Percentiles rank a stretch among this genome's conserved stretches.
Conservation (phyloP, 2,329 filamentous ascomycete genomes). For the Sclerotiophoma versabilis region DNA sequence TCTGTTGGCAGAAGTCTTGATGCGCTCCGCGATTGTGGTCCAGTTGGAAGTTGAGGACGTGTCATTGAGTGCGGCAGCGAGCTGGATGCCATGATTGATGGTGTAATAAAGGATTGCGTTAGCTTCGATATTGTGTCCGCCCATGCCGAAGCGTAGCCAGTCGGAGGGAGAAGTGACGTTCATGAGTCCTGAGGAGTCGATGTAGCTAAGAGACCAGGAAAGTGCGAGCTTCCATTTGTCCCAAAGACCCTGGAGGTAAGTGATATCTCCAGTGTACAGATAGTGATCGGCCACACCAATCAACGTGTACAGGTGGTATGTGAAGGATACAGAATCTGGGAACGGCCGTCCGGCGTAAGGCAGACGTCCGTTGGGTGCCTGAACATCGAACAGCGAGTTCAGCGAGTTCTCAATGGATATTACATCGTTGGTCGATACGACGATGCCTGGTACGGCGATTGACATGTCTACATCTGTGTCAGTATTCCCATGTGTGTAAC, state of each 20-base stretch:
- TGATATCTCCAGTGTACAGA: constrained; percentile 51
- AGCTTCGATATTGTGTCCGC: constrained; percentile 57
- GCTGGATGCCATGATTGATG: constrained; percentile 59
- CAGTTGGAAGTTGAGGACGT: constrained; percentile 51
- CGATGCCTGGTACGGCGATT: constrained; percentile 62
- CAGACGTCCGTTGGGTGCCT: constrained; percentile 55
- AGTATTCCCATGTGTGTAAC: background rate
- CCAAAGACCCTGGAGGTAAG: constrained; percentile 54
- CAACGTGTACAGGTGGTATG: constrained; percentile 62
- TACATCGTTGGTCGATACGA: constrained; percentile 63
- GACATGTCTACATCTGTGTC: constrained; percentile 58
- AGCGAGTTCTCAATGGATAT: constrained; percentile 60
- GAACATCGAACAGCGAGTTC: constrained; percentile 56
- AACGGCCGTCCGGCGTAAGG: constrained; percentile 61
- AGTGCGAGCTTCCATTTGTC: constrained; percentile 53
- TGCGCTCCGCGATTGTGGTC: constrained; percentile 51
- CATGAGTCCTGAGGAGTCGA: constrained; percentile 55
- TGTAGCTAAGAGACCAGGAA: constrained; percentile 51
- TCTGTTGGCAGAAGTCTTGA: constrained; percentile 56
- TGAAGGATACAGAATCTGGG: constrained; percentile 54
- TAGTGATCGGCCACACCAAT: constrained; percentile 57
- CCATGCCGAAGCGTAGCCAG: constrained; percentile 61
- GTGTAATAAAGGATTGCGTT: constrained; percentile 60
- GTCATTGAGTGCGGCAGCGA: constrained; percentile 59
- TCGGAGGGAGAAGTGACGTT: constrained; percentile 56